A percentile compares a stretch with the other conserved stretches of the same genome.
Evolutionary conservation across 2,329 filamentous ascomycete genomes (phyloP).

Genomic region (Diaporthe helianthi): DNA sequence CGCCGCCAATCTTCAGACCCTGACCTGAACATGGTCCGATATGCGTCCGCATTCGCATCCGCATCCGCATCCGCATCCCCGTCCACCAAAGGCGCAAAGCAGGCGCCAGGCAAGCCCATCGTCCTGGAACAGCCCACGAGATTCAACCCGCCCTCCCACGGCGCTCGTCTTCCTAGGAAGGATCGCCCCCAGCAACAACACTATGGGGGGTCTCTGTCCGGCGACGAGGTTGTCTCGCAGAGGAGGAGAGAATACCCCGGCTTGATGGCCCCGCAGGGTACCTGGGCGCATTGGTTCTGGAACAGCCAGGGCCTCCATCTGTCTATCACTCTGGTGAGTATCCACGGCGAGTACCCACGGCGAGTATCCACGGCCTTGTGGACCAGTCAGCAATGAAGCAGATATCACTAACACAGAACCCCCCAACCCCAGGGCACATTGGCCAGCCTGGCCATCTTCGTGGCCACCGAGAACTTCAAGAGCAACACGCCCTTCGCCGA

Average conservation of each 20-base stretch:
- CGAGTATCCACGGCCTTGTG: slow-evolving; percentile 44
- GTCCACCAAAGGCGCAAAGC: slow-evolving; percentile 46
- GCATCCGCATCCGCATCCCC: too few relatives aligned
- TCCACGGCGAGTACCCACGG: slow-evolving; percentile 52
- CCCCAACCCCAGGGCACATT: slow-evolving; percentile 65
- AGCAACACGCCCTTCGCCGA: slow-evolving; percentile 80
- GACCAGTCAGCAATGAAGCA: not conserved
- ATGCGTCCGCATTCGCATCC: too few relatives aligned
- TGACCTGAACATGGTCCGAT: slow-evolving; percentile 43
- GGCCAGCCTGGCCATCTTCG: slow-evolving; percentile 71
- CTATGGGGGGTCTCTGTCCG: slow-evolving; percentile 76
- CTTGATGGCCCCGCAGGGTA: slow-evolving; percentile 84
- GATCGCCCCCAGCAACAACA: slow-evolving; percentile 66
- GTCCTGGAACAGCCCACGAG: slow-evolving; percentile 86
- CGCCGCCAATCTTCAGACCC: slow-evolving; percentile 35
- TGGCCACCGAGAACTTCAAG: slow-evolving; percentile 81
- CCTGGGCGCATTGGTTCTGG: slow-evolving; percentile 85
- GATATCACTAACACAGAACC: slow-evolving; percentile 2
- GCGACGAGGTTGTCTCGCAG: slow-evolving; percentile 71
- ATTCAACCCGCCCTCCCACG: slow-evolving; percentile 93
- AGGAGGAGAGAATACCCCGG: slow-evolving; percentile 80
- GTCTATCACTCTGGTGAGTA: slow-evolving; percentile 77
- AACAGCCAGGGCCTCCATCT: slow-evolving; percentile 79
- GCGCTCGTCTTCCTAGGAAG: slow-evolving; percentile 66
- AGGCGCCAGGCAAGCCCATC: slow-evolving; percentile 55